Evolutionary conservation across 1,284 basidiomycete genomes (phyloP).

Genomic region (Apiotrichum sp.): DNA sequence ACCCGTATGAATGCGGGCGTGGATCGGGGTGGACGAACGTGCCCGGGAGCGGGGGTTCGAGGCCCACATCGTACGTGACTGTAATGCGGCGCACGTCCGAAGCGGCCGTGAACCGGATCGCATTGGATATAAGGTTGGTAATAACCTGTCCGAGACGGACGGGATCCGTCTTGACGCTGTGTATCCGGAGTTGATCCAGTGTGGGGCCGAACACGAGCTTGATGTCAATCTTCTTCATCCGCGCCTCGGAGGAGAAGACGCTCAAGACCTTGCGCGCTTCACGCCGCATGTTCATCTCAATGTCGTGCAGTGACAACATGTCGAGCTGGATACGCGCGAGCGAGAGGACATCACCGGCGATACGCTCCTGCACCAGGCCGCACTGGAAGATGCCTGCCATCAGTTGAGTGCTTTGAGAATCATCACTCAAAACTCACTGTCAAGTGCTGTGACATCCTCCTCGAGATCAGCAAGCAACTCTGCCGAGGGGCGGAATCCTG

Average conservation of each 20-base stretch:
- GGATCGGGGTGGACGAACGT: constrained; percentile 14
- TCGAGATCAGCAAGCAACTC: constrained; percentile 30
- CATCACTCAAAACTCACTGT: constrained; percentile 15
- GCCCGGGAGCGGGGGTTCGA: constrained; percentile 17
- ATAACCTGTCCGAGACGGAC: constrained; percentile 34
- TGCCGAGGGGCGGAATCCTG: constrained; percentile 12
- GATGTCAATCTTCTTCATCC: constrained; percentile 21
- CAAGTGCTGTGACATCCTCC: constrained; percentile 35
- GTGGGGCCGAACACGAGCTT: constrained; percentile 16
- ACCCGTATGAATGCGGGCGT: neutral
- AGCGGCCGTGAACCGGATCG: constrained; percentile 26
- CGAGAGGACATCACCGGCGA: constrained; percentile 47
- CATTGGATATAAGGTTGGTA: constrained; percentile 28
- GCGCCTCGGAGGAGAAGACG: constrained; percentile 24
- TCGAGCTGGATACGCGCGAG: constrained; percentile 46
- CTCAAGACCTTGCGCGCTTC: constrained; percentile 28
- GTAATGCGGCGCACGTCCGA: constrained; percentile 21
- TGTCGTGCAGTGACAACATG: constrained; percentile 22
- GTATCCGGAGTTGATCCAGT: constrained; percentile 7
- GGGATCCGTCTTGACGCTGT: constrained; percentile 26
- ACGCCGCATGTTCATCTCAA: constrained; percentile 31
- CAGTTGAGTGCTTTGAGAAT: neutral
- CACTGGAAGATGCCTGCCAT: constrained; percentile 34
- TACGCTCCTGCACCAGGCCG: constrained; percentile 47
- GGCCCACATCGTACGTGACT: constrained; percentile 24